phyloP scores from a whole-genome alignment of 1,139 yeast genomes.

The Candida sanyaensis region DNA sequence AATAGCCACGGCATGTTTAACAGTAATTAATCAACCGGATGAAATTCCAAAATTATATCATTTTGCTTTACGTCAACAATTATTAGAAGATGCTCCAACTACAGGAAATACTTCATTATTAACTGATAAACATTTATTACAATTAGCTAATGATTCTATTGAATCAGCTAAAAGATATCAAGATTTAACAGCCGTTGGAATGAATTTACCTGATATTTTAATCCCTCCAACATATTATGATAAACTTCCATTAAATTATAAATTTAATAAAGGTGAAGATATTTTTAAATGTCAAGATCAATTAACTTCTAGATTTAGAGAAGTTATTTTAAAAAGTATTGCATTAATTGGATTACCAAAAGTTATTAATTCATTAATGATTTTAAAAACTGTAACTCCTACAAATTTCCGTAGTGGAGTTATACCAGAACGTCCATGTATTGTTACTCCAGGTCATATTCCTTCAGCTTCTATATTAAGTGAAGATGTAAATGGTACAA shows the following conservation, averaged over 20 bases:
- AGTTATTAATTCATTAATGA: conserved; percentile 75
- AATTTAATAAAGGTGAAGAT: conserved; percentile 32
- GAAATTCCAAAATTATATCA: conserved; percentile 78
- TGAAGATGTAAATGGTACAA: conserved; percentile 44
- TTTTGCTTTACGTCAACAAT: conserved; percentile 63
- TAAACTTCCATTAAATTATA: conserved; percentile 40
- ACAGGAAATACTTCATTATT: conserved; percentile 16
- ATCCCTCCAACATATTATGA: conserved; percentile 44
- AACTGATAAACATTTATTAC: conserved; percentile 26
- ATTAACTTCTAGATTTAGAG: conserved; percentile 66
- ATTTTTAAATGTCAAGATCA: conserved; percentile 36
- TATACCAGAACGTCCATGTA: conserved; percentile 32
- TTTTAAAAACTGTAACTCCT: conserved; percentile 69
- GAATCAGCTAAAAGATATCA: conserved; percentile 38
- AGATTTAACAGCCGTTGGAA: conserved; percentile 46
- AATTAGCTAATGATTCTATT: conserved; percentile 39
- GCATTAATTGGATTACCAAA: conserved; percentile 85
- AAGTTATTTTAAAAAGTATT: conserved; percentile 72
- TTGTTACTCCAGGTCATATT: conserved; percentile 37
- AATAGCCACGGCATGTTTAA: conserved; percentile 78
- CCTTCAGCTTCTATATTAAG: conserved; percentile 41
- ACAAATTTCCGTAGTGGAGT: conserved; percentile 31
- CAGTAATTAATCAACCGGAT: conserved; percentile 79
- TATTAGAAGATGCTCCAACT: conserved; percentile 28
- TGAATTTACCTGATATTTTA: conserved; percentile 44